A percentile compares a stretch with the other conserved stretches of the same genome.
phyloP scores from a whole-genome alignment of 352 stramenopile species.

The Peronospora farinosa region DNA sequence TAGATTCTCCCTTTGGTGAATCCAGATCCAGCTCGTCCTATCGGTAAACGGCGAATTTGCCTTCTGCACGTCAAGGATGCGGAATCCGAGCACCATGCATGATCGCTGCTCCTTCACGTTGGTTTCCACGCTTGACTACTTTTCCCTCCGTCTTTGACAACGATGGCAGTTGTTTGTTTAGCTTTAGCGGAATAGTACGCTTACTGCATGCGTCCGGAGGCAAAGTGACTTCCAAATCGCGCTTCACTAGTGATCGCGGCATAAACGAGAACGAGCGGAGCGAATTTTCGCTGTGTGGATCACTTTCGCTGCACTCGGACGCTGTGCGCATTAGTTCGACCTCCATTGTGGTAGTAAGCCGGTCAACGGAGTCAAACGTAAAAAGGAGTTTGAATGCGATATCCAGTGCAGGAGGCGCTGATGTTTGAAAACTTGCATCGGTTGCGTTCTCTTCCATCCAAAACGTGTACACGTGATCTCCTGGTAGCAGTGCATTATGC shows the following conservation, averaged over 20 bases:
- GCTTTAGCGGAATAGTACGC: conserved; percentile 4
- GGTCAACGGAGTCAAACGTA: conserved; percentile 27
- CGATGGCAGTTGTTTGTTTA: conserved; percentile 9
- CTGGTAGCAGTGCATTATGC: conserved; percentile 38
- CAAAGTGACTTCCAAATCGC: not conserved
- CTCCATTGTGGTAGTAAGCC: conserved; percentile 18
- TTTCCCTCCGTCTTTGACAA: conserved; percentile 9
- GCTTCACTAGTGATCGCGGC: conserved; percentile 17
- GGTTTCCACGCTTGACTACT: conserved; percentile 8
- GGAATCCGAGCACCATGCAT: conserved; percentile 6
- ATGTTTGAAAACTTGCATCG: conserved; percentile 6
- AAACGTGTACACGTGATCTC: conserved; percentile 63
- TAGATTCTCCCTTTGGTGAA: conserved; percentile 4
- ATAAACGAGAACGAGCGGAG: conserved; percentile 20
- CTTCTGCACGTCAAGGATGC: conserved; percentile 12
- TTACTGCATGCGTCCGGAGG: conserved; percentile 4
- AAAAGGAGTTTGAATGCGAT: conserved; percentile 43
- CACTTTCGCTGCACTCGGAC: conserved; percentile 9
- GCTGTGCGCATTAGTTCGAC: conserved; percentile 7
- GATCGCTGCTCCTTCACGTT: conserved; percentile 9
- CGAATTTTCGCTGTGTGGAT: not conserved
- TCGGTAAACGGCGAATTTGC: conserved; percentile 31
- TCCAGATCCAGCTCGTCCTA: conserved; percentile 23
- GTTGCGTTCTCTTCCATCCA: conserved; percentile 41
- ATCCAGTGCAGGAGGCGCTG: conserved; percentile 20